Conservation (phyloP, 108 stramenopile genomes). For the Skeletonema grethae region DNA sequence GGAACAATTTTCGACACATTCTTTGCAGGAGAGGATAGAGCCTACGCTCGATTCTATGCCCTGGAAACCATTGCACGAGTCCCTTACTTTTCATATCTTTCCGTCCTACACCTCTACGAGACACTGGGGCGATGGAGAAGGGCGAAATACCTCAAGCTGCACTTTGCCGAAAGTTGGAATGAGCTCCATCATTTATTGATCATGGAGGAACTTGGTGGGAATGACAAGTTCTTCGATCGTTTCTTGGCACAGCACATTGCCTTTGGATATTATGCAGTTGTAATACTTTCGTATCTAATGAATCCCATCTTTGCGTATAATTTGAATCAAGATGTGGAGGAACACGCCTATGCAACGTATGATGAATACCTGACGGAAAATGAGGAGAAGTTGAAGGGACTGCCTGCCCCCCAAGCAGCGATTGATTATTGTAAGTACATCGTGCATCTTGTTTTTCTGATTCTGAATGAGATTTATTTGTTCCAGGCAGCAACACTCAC, state of each 20-base stretch:
- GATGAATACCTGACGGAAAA: slow-evolving; percentile 64
- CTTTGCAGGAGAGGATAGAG: slow-evolving; percentile 49
- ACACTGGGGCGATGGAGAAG: slow-evolving; percentile 80
- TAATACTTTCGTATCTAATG: slow-evolving; percentile 68
- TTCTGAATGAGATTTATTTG: too few species aligned
- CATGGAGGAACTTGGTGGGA: slow-evolving; percentile 94
- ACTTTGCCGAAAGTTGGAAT: slow-evolving; percentile 92
- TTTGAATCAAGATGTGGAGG: slow-evolving; percentile 80
- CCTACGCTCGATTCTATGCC: slow-evolving; percentile 87
- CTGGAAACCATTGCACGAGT: slow-evolving; percentile 95
- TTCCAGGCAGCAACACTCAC: too few species aligned
- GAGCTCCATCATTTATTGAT: slow-evolving; percentile 96
- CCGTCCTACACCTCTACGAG: slow-evolving; percentile 91
- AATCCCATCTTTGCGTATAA: slow-evolving; percentile 82
- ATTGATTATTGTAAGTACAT: slow-evolving; percentile 81
- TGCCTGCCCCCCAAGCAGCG: slow-evolving; percentile 71
- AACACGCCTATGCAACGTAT: slow-evolving; percentile 89
- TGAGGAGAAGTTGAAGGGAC: slow-evolving; percentile 57
- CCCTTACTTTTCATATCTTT: slow-evolving; percentile 94
- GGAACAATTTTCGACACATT: slow-evolving; percentile 45
- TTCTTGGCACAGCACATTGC: slow-evolving; percentile 90
- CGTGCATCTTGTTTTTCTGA: too few species aligned
- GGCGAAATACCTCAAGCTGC: slow-evolving; percentile 72
- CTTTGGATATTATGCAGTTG: slow-evolving; percentile 89
- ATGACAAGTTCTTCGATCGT: slow-evolving; percentile 69